Conservation (phyloP, 768 basidiomycete species). For the Boletus vermiculosoides region DNA sequence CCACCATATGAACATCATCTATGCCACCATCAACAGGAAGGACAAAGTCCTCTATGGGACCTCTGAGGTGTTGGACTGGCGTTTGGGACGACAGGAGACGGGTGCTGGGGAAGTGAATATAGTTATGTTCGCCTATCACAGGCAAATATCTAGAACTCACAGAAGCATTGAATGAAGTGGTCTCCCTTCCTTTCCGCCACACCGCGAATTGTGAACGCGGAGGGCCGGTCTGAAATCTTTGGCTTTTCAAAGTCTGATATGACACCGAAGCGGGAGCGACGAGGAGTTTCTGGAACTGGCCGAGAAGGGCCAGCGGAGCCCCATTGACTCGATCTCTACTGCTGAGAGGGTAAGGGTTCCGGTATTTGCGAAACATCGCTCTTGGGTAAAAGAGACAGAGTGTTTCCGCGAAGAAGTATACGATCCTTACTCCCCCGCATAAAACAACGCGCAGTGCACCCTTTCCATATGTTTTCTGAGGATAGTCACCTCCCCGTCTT, state of each 20-base stretch:
- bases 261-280: slow-evolving; percentile 36
- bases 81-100: slow-evolving; percentile 20
- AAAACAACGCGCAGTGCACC: slow-evolving; percentile 34
- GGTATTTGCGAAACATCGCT: slow-evolving; percentile 43
- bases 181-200: slow-evolving; percentile 21
- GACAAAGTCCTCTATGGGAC: slow-evolving; percentile 9
- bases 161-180: neutral
- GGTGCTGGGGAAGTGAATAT: slow-evolving; percentile 1
- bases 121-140: neutral
- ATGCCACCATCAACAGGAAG: slow-evolving; percentile 21
- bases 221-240: slow-evolving; percentile 24
- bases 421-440: slow-evolving; percentile 40
- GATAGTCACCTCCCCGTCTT: slow-evolving; percentile 70
- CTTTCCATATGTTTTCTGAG: slow-evolving; percentile 67
- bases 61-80: slow-evolving; percentile 24
- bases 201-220: slow-evolving; percentile 18
- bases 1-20: slow-evolving; percentile 38
- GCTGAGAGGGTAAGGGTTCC: slow-evolving; percentile 40
- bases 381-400: slow-evolving; percentile 45
- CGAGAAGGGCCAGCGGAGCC: slow-evolving; percentile 29
- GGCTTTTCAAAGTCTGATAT: slow-evolving; percentile 25
- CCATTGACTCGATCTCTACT: slow-evolving; percentile 36
- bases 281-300: slow-evolving; percentile 37
- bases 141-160: slow-evolving; percentile 1
- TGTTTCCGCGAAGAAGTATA: slow-evolving; percentile 47